Conservation (phyloP, 148 eudicot species). For the Diospyros kaki region DNA sequence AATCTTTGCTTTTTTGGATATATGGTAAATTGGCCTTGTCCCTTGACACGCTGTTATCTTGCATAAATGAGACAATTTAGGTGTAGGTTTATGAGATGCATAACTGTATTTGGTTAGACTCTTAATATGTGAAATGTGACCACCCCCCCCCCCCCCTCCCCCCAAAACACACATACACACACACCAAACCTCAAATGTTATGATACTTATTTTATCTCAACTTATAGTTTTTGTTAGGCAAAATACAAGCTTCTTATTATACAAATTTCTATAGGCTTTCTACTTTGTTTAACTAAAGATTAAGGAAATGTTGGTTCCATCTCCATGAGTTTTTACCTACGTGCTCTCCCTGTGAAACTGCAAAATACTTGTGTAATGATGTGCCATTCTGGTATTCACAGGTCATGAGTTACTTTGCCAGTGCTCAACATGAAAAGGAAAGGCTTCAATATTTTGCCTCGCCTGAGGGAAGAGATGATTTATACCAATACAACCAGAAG, state of each 20-base stretch:
- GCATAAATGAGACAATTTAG: background rate
- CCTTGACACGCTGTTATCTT: background rate
- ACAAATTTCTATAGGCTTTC: background rate
- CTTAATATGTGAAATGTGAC: background rate
- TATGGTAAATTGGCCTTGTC: too few species aligned
- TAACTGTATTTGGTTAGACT: background rate
- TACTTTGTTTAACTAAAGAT: background rate
- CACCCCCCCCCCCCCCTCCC: too few species aligned
- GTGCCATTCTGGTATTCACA: conserved; percentile 20
- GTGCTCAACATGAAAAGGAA: conserved; percentile 92
- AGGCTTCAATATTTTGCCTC: conserved; percentile 86
- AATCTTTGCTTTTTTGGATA: too few species aligned
- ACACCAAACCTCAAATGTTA: too few species aligned
- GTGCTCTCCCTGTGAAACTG: conserved; percentile 4
- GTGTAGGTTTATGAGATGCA: background rate
- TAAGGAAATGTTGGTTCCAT: background rate
- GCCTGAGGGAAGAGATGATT: conserved; percentile 94
- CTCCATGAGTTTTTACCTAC: conserved; percentile 2
- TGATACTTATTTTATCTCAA: too few species aligned
- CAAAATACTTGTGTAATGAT: background rate
- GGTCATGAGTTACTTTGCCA: conserved; percentile 93
- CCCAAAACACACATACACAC: too few species aligned
- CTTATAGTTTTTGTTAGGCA: too few species aligned
- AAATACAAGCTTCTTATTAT: background rate
- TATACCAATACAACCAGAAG: conserved; percentile 88